Evolutionary conservation across 352 stramenopile species (phyloP).

Genomic region (Hyaloperonospora brassicae): DNA sequence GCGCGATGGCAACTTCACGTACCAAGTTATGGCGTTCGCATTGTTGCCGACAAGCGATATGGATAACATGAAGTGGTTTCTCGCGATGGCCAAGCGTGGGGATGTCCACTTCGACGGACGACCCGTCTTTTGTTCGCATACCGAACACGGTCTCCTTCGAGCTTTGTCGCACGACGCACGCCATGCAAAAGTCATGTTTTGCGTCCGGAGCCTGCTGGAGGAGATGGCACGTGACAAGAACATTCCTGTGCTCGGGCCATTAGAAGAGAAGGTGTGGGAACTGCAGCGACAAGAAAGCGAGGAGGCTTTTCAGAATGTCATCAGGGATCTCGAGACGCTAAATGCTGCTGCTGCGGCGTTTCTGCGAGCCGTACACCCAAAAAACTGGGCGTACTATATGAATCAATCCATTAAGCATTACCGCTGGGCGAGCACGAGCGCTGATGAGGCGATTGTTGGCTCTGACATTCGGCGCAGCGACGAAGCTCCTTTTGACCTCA

Average conservation of each 20-base stretch:
- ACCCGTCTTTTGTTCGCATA: slow-evolving; percentile 54
- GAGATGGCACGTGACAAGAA: slow-evolving; percentile 70
- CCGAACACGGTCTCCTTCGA: slow-evolving; percentile 47
- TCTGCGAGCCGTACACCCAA: slow-evolving; percentile 47
- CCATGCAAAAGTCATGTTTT: slow-evolving; percentile 64
- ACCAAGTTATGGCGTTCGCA: slow-evolving; percentile 61
- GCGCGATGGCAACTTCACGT: slow-evolving; percentile 60
- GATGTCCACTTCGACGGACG: slow-evolving; percentile 42
- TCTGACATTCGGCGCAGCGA: slow-evolving; percentile 57
- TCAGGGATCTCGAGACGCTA: slow-evolving; percentile 43
- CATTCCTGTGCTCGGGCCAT: slow-evolving; percentile 48
- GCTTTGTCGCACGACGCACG: slow-evolving; percentile 44
- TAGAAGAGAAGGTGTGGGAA: slow-evolving; percentile 59
- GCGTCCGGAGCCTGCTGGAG: slow-evolving; percentile 54
- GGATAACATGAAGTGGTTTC: slow-evolving; percentile 73
- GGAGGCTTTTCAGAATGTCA: slow-evolving; percentile 41
- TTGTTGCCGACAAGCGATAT: slow-evolving; percentile 54
- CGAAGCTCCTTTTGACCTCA: slow-evolving; percentile 70
- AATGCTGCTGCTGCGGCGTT: slow-evolving; percentile 49
- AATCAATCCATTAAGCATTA: slow-evolving; percentile 60
- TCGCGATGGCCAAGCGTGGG: slow-evolving; percentile 41
- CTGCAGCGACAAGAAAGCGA: slow-evolving; percentile 52
- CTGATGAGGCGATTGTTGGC: slow-evolving; percentile 44
- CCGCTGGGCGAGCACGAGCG: slow-evolving; percentile 57
- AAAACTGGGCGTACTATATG: slow-evolving; percentile 59